Conservation (phyloP, 352 stramenopile genomes). For the Phytophthora cryptogea region DNA sequence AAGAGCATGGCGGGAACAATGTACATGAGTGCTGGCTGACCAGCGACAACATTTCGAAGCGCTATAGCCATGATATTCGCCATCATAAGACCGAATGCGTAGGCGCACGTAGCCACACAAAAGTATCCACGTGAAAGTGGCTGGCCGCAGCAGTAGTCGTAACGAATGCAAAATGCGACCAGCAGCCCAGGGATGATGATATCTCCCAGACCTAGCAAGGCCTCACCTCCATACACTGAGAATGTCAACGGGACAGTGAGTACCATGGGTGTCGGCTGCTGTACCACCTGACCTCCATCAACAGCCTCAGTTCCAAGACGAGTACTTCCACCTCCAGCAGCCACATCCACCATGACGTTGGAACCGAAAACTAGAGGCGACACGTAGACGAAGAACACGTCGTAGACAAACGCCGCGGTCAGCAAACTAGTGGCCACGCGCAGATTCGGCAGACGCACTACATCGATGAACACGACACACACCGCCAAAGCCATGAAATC, state of each 20-base stretch:
- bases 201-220: slow-evolving; percentile 93
- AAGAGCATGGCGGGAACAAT: slow-evolving; percentile 91
- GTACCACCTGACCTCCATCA: slow-evolving; percentile 9
- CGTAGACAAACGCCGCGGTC: slow-evolving; percentile 90
- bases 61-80: slow-evolving; percentile 93
- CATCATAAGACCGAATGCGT: slow-evolving; percentile 90
- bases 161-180: slow-evolving; percentile 90
- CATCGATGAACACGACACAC: slow-evolving; percentile 88
- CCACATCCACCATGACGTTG: slow-evolving; percentile 93
- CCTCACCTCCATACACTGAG: slow-evolving; percentile 86
- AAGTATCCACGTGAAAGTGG: slow-evolving; percentile 84
- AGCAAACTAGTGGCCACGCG: slow-evolving; percentile 85
- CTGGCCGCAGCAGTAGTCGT: slow-evolving; percentile 80
- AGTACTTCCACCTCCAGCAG: slow-evolving; percentile 60
- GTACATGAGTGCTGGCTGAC: slow-evolving; percentile 96
- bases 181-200: slow-evolving; percentile 94
- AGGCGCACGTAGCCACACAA: slow-evolving; percentile 57
- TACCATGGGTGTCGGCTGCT: slow-evolving; percentile 50
- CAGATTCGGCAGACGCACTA: slow-evolving; percentile 80
- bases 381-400: slow-evolving; percentile 95
- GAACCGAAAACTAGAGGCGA: slow-evolving; percentile 82
- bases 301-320: slow-evolving; percentile 10
- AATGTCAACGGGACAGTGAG: slow-evolving; percentile 91
- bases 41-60: slow-evolving; percentile 82
- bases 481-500: slow-evolving; percentile 89